These are phyloP conservation scores for Pyrenophora teres DNA, from an alignment of 2,329 filamentous ascomycete species.

Conservation along the genomic window DNA sequence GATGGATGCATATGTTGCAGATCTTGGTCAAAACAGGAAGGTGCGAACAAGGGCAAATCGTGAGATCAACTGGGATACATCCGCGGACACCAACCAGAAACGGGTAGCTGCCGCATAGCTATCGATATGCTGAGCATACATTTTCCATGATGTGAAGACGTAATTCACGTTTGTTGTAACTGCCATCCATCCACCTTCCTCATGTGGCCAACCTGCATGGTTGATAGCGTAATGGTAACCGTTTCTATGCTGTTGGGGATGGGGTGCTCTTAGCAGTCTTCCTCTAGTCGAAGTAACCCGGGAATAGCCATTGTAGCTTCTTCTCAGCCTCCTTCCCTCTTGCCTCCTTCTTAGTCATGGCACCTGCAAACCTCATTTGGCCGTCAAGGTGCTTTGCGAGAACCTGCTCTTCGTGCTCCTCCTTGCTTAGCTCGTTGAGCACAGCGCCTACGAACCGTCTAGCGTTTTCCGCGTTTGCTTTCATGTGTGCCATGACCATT, in stretches of 20 bases:
- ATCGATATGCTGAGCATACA: slow-evolving; percentile 17
- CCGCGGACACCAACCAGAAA: slow-evolving; percentile 16
- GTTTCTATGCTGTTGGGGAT: background rate
- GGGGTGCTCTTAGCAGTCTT: background rate
- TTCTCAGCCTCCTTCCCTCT: slow-evolving; percentile 74
- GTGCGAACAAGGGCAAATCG: slow-evolving; percentile 11
- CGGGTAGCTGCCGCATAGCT: slow-evolving; percentile 15
- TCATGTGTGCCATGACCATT: slow-evolving; percentile 98
- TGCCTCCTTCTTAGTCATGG: slow-evolving; percentile 80
- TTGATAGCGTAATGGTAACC: background rate
- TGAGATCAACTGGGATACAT: slow-evolving; percentile 1
- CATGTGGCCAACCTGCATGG: slow-evolving; percentile 5
- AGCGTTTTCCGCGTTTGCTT: slow-evolving; percentile 87
- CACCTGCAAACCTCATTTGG: slow-evolving; percentile 74
- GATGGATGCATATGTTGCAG: slow-evolving; percentile 7
- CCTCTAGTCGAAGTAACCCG: slow-evolving; percentile 67
- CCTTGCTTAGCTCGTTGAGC: slow-evolving; percentile 79
- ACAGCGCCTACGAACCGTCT: slow-evolving; percentile 83
- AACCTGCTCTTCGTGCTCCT: slow-evolving; percentile 76
- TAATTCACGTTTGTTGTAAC: background rate
- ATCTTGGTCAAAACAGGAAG: slow-evolving; percentile 25
- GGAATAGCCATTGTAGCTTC: slow-evolving; percentile 86
- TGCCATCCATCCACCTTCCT: slow-evolving; percentile 22
- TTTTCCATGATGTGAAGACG: slow-evolving; percentile 28
- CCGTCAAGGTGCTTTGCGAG: slow-evolving; percentile 81